Base-by-base conservation (phyloP, 768 basidiomycete species). In the Agrocybe praecox region DNA sequence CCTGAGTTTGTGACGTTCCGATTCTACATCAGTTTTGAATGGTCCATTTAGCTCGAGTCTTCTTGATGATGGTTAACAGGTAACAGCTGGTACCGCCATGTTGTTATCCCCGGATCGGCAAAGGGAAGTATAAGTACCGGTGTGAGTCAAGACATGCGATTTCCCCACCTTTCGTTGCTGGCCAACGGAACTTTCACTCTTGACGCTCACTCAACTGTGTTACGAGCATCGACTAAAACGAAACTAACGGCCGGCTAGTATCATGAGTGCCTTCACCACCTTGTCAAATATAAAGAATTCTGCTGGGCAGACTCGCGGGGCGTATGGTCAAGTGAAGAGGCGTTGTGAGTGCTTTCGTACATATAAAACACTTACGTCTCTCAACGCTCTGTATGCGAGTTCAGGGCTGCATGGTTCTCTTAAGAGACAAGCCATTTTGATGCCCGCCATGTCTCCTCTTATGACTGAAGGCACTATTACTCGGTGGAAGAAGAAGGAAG, bases 391-490 rank as follows among this genome's bases (percentile, higher is more conserved):
- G 15, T 24, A 36, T 22, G 23, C 29, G 42, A 40, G 17, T 52
- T 33, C 48, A 77, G 76, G 69, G 65, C 57, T 76, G 51, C 74
- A 75, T 59, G 65, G 67, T 26, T 74, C 74, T n/a, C 52, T 67
- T 53, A 60, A 61, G 36, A 64, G 71, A 51, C 70, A 75, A 47
- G 73, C 72, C 14, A 80, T 78, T 29, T 65, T 76, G 62, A 94
- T 94, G 90, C 92, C 93, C 29, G 89, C 90, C 52, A 88, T 95
- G 89, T 92, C 88, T 8, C 91, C 90, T n/a, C 88, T 90, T 21
- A 91, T 94, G 87, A 92, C 88, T 1, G 87, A 90, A 68, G 92
- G 92, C 24, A 90, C 87, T 0, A 87, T 95, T 55, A 76, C 87
- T 11, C 79, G 77, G 6, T 94, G 93, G 91, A 91, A 87, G 72